phyloP scores from a whole-genome alignment of 2,329 filamentous ascomycete genomes.

The Cytospora leucostoma region DNA sequence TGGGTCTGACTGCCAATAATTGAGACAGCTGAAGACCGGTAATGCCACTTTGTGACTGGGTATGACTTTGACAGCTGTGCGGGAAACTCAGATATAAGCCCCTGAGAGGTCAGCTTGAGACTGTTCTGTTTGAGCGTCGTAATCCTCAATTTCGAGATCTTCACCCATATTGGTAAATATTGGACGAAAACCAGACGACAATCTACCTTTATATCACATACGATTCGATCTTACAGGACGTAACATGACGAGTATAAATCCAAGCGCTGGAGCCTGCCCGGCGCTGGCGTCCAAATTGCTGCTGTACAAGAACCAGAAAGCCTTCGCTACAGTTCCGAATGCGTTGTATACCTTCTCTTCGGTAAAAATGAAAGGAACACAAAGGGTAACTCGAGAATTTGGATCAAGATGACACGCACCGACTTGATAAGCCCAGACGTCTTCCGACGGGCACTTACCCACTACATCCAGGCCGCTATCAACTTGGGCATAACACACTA shows the following conservation, averaged over 20 bases:
- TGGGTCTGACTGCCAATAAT: too few relatives aligned
- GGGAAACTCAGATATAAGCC: too few relatives aligned
- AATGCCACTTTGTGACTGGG: too few relatives aligned
- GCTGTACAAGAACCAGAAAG: background rate
- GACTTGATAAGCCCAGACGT: background rate
- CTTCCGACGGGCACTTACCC: background rate
- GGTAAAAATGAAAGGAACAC: background rate
- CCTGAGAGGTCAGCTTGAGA: too few relatives aligned
- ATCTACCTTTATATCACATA: background rate
- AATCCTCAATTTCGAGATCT: too few relatives aligned
- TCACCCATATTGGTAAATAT: too few relatives aligned
- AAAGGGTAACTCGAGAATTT: background rate
- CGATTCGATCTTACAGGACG: too few relatives aligned
- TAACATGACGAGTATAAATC: background rate
- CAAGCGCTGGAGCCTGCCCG: background rate
- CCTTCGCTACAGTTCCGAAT: background rate
- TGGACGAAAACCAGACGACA: background rate
- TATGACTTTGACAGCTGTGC: too few relatives aligned
- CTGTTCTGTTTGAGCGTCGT: too few relatives aligned
- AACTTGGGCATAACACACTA: constrained; percentile 7
- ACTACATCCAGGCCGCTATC: background rate
- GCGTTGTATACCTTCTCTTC: background rate
- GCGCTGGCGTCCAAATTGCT: background rate
- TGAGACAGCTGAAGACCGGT: too few relatives aligned
- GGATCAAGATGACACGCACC: background rate